A percentile compares a stretch with the other conserved stretches of the same genome.
phyloP scores from a whole-genome alignment of 352 stramenopile species.

The Globisporangium emineosum region DNA sequence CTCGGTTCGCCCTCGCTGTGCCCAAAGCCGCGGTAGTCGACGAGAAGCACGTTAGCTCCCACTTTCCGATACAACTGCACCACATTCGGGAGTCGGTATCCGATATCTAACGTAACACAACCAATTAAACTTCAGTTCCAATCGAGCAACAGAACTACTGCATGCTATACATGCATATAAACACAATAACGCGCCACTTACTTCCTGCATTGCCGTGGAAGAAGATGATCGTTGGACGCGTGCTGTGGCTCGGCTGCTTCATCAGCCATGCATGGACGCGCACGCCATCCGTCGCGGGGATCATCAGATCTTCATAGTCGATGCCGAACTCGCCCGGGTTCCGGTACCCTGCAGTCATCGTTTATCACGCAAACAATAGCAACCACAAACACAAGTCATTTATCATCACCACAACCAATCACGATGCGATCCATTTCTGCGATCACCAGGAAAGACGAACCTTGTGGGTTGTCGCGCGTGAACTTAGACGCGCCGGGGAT shows the following conservation, averaged over 20 bases:
- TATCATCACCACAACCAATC: neutral
- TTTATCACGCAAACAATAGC: conserved; percentile 5
- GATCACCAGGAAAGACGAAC: conserved; percentile 20
- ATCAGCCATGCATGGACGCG: conserved; percentile 92
- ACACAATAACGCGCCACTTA: conserved; percentile 25
- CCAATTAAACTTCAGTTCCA: neutral
- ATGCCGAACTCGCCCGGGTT: conserved; percentile 84
- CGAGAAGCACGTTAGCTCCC: conserved; percentile 87
- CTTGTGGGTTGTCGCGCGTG: conserved; percentile 75
- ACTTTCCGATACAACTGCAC: conserved; percentile 88
- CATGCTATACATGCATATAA: neutral
- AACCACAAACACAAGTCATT: neutral
- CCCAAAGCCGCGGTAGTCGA: conserved; percentile 95
- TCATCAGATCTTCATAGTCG: conserved; percentile 89
- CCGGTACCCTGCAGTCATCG: conserved; percentile 66
- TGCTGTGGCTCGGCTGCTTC: conserved; percentile 61
- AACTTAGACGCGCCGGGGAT: conserved; percentile 77
- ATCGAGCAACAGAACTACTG: neutral
- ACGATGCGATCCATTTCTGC: neutral
- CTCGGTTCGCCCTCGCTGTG: conserved; percentile 85
- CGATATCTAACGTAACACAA: conserved; percentile 72
- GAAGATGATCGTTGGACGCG: conserved; percentile 89
- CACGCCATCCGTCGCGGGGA: conserved; percentile 80
- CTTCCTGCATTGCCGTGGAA: conserved; percentile 95
- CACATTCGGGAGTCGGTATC: conserved; percentile 91